phyloP scores from a whole-genome alignment of 345 rosid species.

The Garcia nutans region DNA sequence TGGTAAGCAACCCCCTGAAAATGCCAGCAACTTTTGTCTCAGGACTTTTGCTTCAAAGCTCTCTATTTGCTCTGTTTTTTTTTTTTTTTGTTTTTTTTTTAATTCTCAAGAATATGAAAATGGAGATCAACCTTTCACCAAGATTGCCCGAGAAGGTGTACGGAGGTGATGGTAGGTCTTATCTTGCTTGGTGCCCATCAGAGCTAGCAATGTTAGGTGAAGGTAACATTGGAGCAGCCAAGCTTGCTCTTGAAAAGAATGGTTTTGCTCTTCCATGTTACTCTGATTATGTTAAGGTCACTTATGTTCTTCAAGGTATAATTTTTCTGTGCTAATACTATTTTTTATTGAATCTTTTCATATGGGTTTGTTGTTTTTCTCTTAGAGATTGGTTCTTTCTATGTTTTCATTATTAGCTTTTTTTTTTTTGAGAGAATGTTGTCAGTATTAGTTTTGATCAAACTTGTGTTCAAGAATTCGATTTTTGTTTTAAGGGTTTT shows the following conservation, averaged over 20 bases:
- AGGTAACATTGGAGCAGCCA: constrained; percentile 90
- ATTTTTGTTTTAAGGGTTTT: background rate
- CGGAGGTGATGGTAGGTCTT: constrained; percentile 77
- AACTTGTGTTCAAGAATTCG: background rate
- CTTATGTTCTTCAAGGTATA: constrained; percentile 92
- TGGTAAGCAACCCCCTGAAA: no score
- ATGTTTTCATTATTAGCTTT: no score
- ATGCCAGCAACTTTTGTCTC: no score
- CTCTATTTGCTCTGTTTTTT: no score
- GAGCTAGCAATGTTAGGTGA: constrained; percentile 72
- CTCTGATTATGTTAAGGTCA: constrained; percentile 84
- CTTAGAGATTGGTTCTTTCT: no score
- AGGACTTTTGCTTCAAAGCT: no score
- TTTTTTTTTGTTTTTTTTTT: no score
- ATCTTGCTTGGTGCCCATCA: constrained; percentile 69
- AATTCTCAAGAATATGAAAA: constrained; percentile 5
- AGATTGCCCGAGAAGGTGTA: constrained; percentile 60
- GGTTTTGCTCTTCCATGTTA: constrained; percentile 87
- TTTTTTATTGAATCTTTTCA: background rate
- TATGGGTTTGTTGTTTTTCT: no score
- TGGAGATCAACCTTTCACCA: constrained; percentile 85
- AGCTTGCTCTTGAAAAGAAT: constrained; percentile 72
- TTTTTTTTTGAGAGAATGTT: no score
- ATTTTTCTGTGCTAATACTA: background rate
- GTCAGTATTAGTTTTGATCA: no score